Evolutionary conservation across 495 filamentous ascomycete genomes (phyloP).

Genomic region (Penicillium roqueforti): DNA sequence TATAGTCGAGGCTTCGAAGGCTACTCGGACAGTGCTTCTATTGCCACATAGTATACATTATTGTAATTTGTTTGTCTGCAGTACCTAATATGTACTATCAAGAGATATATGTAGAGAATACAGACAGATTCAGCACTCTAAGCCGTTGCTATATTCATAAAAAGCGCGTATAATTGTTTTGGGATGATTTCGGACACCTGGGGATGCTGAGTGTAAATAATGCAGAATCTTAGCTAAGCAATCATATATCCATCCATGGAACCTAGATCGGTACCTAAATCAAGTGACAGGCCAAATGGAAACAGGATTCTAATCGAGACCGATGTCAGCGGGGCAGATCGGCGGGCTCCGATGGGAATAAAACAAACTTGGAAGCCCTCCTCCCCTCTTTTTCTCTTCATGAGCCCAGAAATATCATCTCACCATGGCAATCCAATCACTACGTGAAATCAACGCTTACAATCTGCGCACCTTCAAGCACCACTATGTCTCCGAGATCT

Average conservation of each 20-base stretch:
- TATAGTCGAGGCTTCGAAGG: no score
- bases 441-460: conserved; percentile 32
- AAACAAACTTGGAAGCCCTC: not conserved
- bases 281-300: not conserved
- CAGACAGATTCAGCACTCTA: not conserved
- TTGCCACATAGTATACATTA: no score
- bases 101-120: no score
- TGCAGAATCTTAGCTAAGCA: no score
- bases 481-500: conserved; percentile 74
- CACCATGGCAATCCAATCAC: conserved; percentile 28
- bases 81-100: no score
- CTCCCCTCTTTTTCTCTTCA: not conserved
- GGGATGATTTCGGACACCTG: not conserved
- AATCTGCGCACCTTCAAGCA: conserved; percentile 42
- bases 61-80: no score
- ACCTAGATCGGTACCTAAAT: no score
- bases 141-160: not conserved
- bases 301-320: not conserved
- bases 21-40: no score
- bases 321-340: conserved; percentile 5
- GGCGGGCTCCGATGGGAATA: not conserved
- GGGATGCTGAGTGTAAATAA: not conserved
- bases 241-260: no score
- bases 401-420: not conserved
- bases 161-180: not conserved